Percentiles rank a stretch among this genome's conserved stretches.
phyloP scores from a whole-genome alignment of 2,329 filamentous ascomycete species.

The Hymenoscyphus occultus region DNA sequence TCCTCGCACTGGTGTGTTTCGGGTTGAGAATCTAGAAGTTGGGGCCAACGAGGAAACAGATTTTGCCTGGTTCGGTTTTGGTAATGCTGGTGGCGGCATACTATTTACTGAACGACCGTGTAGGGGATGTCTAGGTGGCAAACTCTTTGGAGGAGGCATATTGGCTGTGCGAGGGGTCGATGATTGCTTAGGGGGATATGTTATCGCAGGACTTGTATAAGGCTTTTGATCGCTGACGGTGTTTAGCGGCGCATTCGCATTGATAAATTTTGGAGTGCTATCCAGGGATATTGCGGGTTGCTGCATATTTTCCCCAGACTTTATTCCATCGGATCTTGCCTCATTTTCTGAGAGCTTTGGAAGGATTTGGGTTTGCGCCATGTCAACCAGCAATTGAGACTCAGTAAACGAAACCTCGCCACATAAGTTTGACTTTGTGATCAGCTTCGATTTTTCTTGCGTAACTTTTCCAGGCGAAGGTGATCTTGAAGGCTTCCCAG shows the following conservation, averaged over 20 bases:
- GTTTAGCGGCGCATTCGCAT: background rate
- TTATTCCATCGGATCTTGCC: constrained; percentile 12
- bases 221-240: background rate
- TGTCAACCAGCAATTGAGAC: constrained; percentile 16
- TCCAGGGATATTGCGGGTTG: background rate
- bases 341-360: constrained; percentile 21
- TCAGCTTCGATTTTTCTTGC: constrained; percentile 1
- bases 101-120: constrained; percentile 23
- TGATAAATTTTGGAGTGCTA: background rate
- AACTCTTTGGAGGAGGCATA: background rate
- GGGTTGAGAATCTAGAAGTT: background rate
- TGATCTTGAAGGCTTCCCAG: background rate
- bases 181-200: constrained; percentile 1
- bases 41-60: background rate
- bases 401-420: constrained; percentile 15
- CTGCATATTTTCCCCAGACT: background rate
- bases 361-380: constrained; percentile 21
- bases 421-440: background rate
- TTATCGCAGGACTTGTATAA: background rate
- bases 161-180: background rate
- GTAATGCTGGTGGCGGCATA: constrained; percentile 10
- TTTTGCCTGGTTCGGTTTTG: background rate
- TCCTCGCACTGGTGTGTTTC: background rate
- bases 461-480: background rate
- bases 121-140: background rate